phyloP scores from a whole-genome alignment of 139 green algal species.

The Chlamydomonas eustigma region DNA sequence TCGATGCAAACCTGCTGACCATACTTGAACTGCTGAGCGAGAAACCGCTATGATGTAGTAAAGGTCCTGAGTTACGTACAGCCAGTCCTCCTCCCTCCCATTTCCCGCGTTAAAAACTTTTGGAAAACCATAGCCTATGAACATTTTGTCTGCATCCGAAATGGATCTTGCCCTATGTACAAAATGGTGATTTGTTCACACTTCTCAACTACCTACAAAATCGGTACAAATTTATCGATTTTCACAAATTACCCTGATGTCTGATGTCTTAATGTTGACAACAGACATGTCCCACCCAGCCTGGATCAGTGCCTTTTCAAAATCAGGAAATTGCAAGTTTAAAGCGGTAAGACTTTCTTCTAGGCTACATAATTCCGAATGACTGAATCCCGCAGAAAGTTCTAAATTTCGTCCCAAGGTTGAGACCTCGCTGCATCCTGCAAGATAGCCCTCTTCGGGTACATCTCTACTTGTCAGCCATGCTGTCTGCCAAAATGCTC shows the following conservation, averaged over 20 bases:
- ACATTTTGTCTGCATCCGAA: constrained; percentile 37
- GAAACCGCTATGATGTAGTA: constrained; percentile 53
- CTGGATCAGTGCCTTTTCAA: background rate
- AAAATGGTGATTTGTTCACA: too few species aligned
- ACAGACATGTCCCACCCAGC: background rate
- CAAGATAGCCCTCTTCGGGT: background rate
- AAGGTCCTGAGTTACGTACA: constrained; percentile 30
- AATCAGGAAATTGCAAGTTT: background rate
- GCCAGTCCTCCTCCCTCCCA: constrained; percentile 22
- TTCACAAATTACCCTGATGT: too few species aligned
- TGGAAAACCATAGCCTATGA: constrained; percentile 50
- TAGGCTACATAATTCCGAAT: background rate
- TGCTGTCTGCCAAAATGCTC: constrained; percentile 59
- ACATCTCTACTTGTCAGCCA: constrained; percentile 37
- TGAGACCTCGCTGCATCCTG: background rate
- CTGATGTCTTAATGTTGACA: background rate
- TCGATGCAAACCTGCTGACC: constrained; percentile 52
- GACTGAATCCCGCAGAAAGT: too few species aligned
- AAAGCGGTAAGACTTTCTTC: background rate
- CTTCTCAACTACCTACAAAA: too few species aligned
- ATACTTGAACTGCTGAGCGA: constrained; percentile 51
- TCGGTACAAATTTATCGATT: too few species aligned
- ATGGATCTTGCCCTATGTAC: too few species aligned
- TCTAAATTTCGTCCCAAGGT: background rate
- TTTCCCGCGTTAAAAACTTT: constrained; percentile 10